Evolutionary conservation across 148 eudicot genomes (phyloP).

Genomic region (Diospyros kaki): DNA sequence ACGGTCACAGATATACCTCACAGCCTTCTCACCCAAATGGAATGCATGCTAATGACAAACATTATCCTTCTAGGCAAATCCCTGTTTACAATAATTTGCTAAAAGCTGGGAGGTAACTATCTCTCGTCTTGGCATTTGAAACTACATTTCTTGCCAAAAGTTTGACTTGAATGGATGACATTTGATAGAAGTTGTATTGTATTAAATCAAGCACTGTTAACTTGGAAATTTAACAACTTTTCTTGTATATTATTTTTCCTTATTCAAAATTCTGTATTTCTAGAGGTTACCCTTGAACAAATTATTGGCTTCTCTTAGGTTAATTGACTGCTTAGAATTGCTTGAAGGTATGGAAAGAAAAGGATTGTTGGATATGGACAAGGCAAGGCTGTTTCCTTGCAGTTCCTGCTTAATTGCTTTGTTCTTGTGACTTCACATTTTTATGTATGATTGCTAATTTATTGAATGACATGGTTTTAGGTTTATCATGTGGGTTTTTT

Average conservation of each 20-base stretch:
- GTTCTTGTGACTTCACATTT: conserved; percentile 4
- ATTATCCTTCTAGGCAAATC: conserved; percentile 28
- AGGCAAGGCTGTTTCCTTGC: conserved; percentile 39
- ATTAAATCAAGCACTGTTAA: neutral
- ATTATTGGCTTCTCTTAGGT: conserved; percentile 38
- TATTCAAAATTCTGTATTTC: neutral
- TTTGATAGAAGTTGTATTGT: neutral
- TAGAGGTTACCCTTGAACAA: conserved; percentile 11
- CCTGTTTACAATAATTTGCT: conserved; percentile 54
- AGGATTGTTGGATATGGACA: conserved; percentile 76
- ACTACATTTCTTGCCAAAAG: neutral
- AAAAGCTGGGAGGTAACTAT: conserved; percentile 70
- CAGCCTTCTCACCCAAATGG: conserved; percentile 21
- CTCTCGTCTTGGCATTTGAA: conserved; percentile 1
- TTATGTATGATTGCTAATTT: conserved; percentile 13
- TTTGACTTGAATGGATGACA: neutral
- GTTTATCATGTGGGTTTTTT: conserved; percentile 76
- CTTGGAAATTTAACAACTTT: neutral
- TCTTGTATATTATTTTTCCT: neutral
- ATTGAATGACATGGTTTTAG: conserved; percentile 41
- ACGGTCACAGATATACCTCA: conserved; percentile 19
- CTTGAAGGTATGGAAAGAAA: conserved; percentile 77
- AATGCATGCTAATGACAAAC: conserved; percentile 20
- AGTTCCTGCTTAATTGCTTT: conserved; percentile 1
- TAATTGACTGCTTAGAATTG: conserved; percentile 68